phyloP scores from a whole-genome alignment of 306 rosid species.

The Psophocarpus tetragonolobus region DNA sequence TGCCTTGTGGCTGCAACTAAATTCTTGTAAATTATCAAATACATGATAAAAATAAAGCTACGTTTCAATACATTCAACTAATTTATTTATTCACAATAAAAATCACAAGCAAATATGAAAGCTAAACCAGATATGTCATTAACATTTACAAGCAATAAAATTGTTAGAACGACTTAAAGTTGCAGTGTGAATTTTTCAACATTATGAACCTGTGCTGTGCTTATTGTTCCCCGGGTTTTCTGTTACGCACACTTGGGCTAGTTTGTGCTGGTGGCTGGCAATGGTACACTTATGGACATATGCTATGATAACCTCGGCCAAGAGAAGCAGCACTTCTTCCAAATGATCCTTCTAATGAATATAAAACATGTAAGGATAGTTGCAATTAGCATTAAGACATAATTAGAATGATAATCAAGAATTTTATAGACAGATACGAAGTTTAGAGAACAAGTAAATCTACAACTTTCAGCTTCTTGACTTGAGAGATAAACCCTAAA shows the following conservation, averaged over 20 bases:
- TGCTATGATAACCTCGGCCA: background rate
- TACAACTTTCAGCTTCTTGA: background rate
- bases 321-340: constrained; percentile 17
- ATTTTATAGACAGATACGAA: background rate
- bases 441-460: constrained; percentile 1
- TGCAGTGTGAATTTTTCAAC: constrained; percentile 7
- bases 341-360: constrained; percentile 7
- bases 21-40: background rate
- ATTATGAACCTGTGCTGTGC: background rate
- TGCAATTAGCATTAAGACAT: constrained; percentile 6
- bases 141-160: constrained; percentile 4
- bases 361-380: background rate
- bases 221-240: background rate
- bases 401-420: background rate
- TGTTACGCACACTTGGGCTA: background rate
- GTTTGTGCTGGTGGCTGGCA: background rate
- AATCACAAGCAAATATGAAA: background rate
- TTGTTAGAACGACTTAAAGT: background rate
- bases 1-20: constrained; percentile 19
- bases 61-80: background rate
- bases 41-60: background rate
- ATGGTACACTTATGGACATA: background rate
- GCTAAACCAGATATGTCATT: background rate
- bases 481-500: background rate
- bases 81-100: background rate